Conservation (phyloP, 2,329 filamentous ascomycete genomes). For the Sclerotinia glacialis region DNA sequence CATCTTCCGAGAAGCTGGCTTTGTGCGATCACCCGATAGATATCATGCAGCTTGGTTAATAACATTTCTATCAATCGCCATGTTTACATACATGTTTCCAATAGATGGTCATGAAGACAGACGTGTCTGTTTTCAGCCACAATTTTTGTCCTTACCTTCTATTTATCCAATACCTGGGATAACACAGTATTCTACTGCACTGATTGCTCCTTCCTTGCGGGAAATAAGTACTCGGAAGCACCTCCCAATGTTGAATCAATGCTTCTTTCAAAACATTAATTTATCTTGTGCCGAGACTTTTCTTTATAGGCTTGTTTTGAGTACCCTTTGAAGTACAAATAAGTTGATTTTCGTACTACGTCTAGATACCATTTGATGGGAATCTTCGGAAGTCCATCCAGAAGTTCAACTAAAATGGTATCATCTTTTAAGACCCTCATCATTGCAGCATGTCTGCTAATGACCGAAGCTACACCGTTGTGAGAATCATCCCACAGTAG, state of each 20-base stretch:
- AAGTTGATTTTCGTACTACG: neutral
- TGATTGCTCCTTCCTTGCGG: slow-evolving; percentile 1
- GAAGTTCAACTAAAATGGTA: slow-evolving; percentile 17
- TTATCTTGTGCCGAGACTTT: neutral
- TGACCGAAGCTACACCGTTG: slow-evolving; percentile 29
- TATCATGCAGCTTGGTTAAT: slow-evolving; percentile 2
- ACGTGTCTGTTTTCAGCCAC: slow-evolving; percentile 14
- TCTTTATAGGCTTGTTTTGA: neutral
- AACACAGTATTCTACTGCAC: neutral
- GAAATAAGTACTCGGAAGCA: slow-evolving; percentile 14
- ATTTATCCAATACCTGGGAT: neutral
- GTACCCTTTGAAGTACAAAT: neutral
- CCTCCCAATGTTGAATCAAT: neutral
- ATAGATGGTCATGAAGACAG: neutral
- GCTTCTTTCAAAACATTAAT: neutral
- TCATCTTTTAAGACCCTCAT: slow-evolving; percentile 26
- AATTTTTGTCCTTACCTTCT: neutral
- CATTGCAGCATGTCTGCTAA: slow-evolving; percentile 24
- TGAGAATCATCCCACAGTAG: slow-evolving; percentile 19
- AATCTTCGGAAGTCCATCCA: neutral
- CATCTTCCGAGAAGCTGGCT: slow-evolving; percentile 8
- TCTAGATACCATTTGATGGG: neutral
- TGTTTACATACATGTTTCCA: neutral
- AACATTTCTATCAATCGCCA: neutral
- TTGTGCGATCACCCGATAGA: slow-evolving; percentile 13